These are phyloP conservation scores for Fusarium longipes DNA, from an alignment of 2,329 filamentous ascomycete genomes.

Conservation along the genomic window DNA sequence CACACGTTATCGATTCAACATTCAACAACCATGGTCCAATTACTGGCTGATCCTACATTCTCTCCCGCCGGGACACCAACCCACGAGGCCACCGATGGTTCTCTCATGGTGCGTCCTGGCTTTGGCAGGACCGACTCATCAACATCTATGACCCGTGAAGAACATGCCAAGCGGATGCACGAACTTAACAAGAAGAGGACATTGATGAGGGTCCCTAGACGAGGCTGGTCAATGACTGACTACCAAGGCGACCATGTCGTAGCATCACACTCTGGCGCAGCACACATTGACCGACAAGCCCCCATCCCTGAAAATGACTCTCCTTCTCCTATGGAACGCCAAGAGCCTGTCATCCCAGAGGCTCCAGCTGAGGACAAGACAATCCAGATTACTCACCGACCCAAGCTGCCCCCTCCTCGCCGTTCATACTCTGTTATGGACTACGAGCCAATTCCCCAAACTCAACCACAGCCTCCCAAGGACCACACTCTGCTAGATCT, in stretches of 20 bases:
- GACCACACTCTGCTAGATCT: conserved; percentile 63
- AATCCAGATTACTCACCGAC: conserved; percentile 45
- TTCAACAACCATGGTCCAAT: conserved; percentile 49
- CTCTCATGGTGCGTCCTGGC: conserved; percentile 37
- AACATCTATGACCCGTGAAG: conserved; percentile 53
- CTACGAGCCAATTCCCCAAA: conserved; percentile 61
- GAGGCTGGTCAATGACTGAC: conserved; percentile 61
- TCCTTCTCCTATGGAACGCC: conserved; percentile 15
- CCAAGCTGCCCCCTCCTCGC: conserved; percentile 59
- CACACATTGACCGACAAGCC: conserved; percentile 46
- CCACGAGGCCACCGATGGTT: conserved; percentile 41
- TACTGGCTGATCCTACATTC: conserved; percentile 47
- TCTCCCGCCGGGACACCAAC: conserved; percentile 42
- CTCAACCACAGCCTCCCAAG: conserved; percentile 60
- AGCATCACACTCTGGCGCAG: conserved; percentile 36
- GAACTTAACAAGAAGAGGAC: conserved; percentile 54
- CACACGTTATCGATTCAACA: background rate
- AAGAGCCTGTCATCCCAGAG: conserved; percentile 31
- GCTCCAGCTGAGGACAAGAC: conserved; percentile 34
- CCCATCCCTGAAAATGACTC: conserved; percentile 52
- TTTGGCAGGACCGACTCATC: conserved; percentile 42
- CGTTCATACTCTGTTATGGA: conserved; percentile 71
- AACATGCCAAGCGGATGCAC: conserved; percentile 54
- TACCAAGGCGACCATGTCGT: conserved; percentile 51
- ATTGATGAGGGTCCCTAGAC: conserved; percentile 55